Evolutionary conservation across 179 eudicot species (phyloP).

Genomic region (Silene coronaria): DNA sequence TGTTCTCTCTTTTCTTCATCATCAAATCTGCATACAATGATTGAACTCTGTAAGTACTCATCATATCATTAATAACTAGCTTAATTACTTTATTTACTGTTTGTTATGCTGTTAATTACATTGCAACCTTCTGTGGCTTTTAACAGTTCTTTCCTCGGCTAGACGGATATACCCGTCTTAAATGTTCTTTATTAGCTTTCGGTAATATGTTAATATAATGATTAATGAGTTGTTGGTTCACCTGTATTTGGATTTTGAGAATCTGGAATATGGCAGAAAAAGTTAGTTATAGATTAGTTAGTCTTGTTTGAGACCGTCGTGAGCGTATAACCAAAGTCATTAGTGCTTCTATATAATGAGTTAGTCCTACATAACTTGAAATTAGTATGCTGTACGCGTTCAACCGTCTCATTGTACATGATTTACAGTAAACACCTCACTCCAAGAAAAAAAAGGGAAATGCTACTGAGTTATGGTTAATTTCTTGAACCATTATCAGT

Average conservation of each 20-base stretch:
- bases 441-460: too few species aligned
- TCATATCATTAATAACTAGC: background rate
- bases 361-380: too few species aligned
- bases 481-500: background rate
- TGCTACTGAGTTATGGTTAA: background rate
- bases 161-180: too few species aligned
- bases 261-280: background rate
- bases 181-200: background rate
- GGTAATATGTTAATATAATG: too few species aligned
- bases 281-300: background rate
- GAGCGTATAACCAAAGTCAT: too few species aligned
- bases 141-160: too few species aligned
- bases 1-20: background rate
- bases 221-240: too few species aligned
- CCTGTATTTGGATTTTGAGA: background rate
- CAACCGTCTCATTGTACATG: too few species aligned
- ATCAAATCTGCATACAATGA: background rate
- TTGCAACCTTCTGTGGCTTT: background rate
- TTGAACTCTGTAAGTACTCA: slow-evolving; percentile 11
- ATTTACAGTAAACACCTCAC: background rate
- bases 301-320: too few species aligned
- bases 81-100: background rate
- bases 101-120: background rate
- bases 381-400: too few species aligned
- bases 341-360: too few species aligned